phyloP scores from a whole-genome alignment of 305 asterid genomes.

The Fraxinus dipetala region DNA sequence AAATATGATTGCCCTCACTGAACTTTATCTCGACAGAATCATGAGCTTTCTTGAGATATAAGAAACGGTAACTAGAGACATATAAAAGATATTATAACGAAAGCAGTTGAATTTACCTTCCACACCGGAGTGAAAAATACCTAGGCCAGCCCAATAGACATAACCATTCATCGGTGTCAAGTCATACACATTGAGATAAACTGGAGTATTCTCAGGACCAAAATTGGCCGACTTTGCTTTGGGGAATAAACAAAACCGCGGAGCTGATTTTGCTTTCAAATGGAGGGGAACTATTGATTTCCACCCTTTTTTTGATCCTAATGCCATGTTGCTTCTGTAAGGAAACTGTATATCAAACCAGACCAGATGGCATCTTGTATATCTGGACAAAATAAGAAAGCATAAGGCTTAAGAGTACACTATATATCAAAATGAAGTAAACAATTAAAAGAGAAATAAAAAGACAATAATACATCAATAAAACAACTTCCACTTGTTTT shows the following conservation, averaged over 20 bases:
- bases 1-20: not conserved
- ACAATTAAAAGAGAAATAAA: not conserved
- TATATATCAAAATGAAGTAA: not conserved
- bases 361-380: slow-evolving; percentile 31
- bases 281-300: slow-evolving; percentile 59
- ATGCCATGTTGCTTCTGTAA: slow-evolving; percentile 47
- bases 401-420: slow-evolving; percentile 15
- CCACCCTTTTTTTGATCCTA: slow-evolving; percentile 76
- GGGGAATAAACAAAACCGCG: slow-evolving; percentile 78
- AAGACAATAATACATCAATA: not conserved
- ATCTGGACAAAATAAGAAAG: slow-evolving; percentile 35
- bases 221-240: slow-evolving; percentile 65
- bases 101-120: slow-evolving; percentile 38
- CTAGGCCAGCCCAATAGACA: slow-evolving; percentile 71
- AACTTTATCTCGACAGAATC: not conserved
- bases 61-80: not conserved
- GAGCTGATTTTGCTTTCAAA: slow-evolving; percentile 57
- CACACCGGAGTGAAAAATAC: slow-evolving; percentile 69
- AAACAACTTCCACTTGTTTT: not conserved
- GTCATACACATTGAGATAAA: slow-evolving; percentile 65
- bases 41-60: not conserved
- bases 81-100: not conserved
- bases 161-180: slow-evolving; percentile 65
- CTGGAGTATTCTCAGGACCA: slow-evolving; percentile 65
- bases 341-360: slow-evolving; percentile 35